Conservation (phyloP, 305 asterid genomes). For the Nicotiana rustica region DNA sequence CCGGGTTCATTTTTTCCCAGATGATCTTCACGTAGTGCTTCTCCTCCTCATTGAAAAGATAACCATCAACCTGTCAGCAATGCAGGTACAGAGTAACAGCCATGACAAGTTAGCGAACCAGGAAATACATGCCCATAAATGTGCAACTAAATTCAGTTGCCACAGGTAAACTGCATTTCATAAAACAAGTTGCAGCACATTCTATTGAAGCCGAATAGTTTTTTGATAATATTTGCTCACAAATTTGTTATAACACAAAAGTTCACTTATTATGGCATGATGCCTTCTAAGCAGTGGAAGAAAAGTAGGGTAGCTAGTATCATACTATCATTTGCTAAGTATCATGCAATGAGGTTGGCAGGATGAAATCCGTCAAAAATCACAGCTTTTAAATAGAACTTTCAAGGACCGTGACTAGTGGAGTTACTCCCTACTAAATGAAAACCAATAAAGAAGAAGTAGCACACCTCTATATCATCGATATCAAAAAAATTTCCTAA, state of each 20-base stretch:
- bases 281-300: neutral
- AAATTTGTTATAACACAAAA: neutral
- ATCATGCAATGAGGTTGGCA: neutral
- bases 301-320: neutral
- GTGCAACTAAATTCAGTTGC: conserved; percentile 14
- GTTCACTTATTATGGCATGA: neutral
- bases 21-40: conserved; percentile 61
- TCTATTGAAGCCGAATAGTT: neutral
- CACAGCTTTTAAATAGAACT: neutral
- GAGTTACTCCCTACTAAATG: neutral
- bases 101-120: conserved; percentile 33
- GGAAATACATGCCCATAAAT: conserved; percentile 15
- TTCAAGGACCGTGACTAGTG: neutral
- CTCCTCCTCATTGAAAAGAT: conserved; percentile 75
- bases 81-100: conserved; percentile 34
- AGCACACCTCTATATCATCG: conserved; percentile 78
- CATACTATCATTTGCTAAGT: neutral
- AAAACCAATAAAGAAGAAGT: neutral
- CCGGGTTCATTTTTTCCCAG: conserved; percentile 83
- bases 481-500: conserved; percentile 75
- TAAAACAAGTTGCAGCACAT: neutral
- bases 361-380: neutral
- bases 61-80: conserved; percentile 63
- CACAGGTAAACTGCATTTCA: neutral
- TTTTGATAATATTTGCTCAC: neutral